These are phyloP conservation scores for Fraxinus albicans DNA, from an alignment of 305 asterid genomes.

Conservation along the genomic window DNA sequence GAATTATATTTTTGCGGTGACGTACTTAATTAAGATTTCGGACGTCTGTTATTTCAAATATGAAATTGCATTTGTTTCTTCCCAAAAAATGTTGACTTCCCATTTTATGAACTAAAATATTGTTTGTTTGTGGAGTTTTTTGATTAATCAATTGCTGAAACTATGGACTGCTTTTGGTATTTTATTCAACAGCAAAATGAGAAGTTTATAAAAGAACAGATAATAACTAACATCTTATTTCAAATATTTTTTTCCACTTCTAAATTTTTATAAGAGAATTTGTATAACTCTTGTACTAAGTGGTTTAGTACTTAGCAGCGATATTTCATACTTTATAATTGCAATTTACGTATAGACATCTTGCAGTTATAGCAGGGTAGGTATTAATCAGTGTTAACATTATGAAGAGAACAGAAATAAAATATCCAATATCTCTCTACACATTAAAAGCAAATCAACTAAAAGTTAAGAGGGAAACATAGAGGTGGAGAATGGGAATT, in stretches of 20 bases:
- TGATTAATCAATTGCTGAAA: neutral
- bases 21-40: neutral
- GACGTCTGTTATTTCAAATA: neutral
- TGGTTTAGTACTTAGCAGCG: neutral
- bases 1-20: neutral
- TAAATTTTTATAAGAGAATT: neutral
- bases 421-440: neutral
- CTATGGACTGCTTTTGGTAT: neutral
- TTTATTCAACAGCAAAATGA: neutral
- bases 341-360: neutral
- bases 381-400: neutral
- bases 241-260: neutral
- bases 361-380: constrained; percentile 12
- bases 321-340: neutral
- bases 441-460: neutral
- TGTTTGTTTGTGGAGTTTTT: neutral
- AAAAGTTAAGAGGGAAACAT: neutral
- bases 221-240: neutral
- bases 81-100: neutral
- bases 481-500: constrained; percentile 4
- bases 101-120: constrained; percentile 2
- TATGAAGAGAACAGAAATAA: neutral
- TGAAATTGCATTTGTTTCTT: neutral
- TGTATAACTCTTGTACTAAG: neutral
- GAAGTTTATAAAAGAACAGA: neutral